Evolutionary conservation across 139 green algal species (phyloP), one percentile per base, ranked within the genome.

Genomic region (Desmodesmus armatus): DNA sequence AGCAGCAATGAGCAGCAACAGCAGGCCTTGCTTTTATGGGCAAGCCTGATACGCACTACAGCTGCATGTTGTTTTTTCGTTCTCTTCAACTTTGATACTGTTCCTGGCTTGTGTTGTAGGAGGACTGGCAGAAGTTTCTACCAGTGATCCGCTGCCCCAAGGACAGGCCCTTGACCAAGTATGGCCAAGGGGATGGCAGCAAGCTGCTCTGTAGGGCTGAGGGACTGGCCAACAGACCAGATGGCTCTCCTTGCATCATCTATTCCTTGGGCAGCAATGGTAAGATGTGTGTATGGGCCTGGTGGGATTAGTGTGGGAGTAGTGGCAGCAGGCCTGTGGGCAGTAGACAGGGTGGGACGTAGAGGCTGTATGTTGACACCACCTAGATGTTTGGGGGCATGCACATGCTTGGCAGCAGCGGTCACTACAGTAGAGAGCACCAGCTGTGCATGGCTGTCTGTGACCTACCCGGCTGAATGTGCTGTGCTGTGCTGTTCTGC

Each of bases 261-360:
- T 72, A 72, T 29, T 72, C 63, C 21, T 29, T 72, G 7, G 63
- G 63, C 27, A n/a, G 6, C 63, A 72, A 72, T 72, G 63, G 63
- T 23, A 15, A 69, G 11, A 9, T 69, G 11, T 35, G 58, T 31
- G n/a, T n/a, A n/a, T n/a, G n/a, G n/a, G n/a, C n/a, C n/a, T n/a
- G n/a, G n/a, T n/a, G n/a, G n/a, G n/a, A 9, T 37, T 29, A 5
- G 17, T 9, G 11, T 31, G 58, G 21, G 17, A 35, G 58, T 31
- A 23, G 11, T 58, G 47, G 15, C 11, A 9, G 47, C 47, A 58
- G 9, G 11, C 9, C 9, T 15, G 47, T 58, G 47, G 15, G 47
- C 47, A 58, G 15, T 58, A 9, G 11, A 58, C 9, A 9, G 15
- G 9, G 47, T 23, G 47, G 11, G 15, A 15, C 47, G 47, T 58